phyloP scores from a whole-genome alignment of 805 yeast genomes.

The Osmozyma mogii region DNA sequence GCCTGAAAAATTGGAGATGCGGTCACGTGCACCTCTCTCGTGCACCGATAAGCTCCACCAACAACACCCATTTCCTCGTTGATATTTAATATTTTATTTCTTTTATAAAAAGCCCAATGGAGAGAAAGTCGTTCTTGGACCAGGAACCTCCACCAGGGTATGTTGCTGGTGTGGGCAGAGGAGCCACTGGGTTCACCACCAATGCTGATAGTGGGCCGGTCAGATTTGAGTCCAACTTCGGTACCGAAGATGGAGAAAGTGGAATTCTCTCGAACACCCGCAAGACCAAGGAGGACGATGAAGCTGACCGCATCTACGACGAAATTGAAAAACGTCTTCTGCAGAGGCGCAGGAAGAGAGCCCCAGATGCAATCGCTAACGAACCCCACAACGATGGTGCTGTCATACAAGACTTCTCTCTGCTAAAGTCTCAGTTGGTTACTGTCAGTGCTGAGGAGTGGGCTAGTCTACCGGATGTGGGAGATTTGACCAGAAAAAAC shows the following conservation, averaged over 20 bases:
- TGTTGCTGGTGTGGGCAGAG: constrained; percentile 89
- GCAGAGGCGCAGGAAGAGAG: constrained; percentile 20
- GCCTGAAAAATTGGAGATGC: too few relatives aligned
- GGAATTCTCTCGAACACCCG: constrained; percentile 15
- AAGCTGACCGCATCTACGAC: constrained; percentile 66
- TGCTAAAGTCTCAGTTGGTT: constrained; percentile 56
- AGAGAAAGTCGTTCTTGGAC: constrained; percentile 59
- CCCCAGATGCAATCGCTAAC: not conserved
- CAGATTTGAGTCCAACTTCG: constrained; percentile 11
- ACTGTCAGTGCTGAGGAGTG: constrained; percentile 64
- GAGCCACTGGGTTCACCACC: constrained; percentile 90
- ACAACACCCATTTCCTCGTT: too few relatives aligned
- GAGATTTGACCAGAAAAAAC: constrained; percentile 75
- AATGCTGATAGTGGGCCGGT: constrained; percentile 62
- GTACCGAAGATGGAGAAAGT: too few relatives aligned
- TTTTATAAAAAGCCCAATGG: too few relatives aligned
- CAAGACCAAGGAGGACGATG: constrained; percentile 53
- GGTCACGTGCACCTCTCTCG: too few relatives aligned
- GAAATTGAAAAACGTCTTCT: constrained; percentile 53
- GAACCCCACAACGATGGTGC: constrained; percentile 4
- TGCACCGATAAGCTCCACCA: too few relatives aligned
- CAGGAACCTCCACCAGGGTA: constrained; percentile 87
- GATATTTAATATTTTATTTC: too few relatives aligned
- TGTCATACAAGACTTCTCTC: constrained; percentile 50
- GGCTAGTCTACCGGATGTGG: constrained; percentile 78